Conservation (phyloP, 306 rosid species). For the Purshia tridentata region DNA sequence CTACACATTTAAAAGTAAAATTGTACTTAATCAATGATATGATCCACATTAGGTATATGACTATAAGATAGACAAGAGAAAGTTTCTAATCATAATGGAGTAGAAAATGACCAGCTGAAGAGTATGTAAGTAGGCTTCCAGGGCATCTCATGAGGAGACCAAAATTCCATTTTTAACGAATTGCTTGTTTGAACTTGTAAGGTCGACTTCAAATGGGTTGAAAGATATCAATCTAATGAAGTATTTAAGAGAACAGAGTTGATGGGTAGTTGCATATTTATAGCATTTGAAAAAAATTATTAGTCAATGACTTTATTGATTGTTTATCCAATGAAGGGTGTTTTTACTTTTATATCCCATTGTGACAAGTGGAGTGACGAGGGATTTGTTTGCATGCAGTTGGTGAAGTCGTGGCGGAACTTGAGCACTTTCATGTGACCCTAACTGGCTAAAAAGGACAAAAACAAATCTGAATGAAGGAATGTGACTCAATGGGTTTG, state of each 20-base stretch:
- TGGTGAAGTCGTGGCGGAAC: slow-evolving; percentile 27
- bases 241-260: neutral
- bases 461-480: neutral
- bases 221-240: neutral
- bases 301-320: neutral
- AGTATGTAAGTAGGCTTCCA: slow-evolving; percentile 35
- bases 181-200: neutral
- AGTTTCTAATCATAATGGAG: no score
- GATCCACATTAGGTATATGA: no score
- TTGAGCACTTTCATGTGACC: neutral
- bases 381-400: slow-evolving; percentile 5
- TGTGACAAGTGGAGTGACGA: slow-evolving; percentile 14
- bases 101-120: slow-evolving; percentile 18
- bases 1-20: neutral
- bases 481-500: no score
- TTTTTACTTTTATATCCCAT: neutral
- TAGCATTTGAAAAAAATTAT: neutral
- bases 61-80: no score
- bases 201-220: neutral
- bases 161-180: slow-evolving; percentile 10
- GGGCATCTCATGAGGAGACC: slow-evolving; percentile 32
- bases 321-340: neutral
- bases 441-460: neutral
- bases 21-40: no score
- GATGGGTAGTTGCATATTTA: neutral